Conservation (phyloP, 495 filamentous ascomycete species). For the Hypoxylon perforatum region DNA sequence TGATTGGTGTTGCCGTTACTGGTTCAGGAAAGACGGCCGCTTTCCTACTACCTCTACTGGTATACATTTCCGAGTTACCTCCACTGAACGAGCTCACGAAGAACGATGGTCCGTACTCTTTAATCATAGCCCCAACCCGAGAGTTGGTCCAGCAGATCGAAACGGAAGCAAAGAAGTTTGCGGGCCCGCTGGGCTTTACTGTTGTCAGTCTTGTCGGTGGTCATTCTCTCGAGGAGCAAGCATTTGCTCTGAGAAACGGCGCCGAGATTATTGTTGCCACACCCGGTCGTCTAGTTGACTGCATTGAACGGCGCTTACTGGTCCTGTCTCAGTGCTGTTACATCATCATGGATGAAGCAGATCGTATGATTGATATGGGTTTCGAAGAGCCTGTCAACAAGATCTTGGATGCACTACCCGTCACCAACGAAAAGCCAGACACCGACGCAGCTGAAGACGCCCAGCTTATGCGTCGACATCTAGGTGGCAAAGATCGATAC, state of each 20-base stretch:
- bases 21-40: conserved; percentile 99
- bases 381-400: conserved; percentile 99
- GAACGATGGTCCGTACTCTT: conserved; percentile 95
- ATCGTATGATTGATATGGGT: conserved; percentile 98
- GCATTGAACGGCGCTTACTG: conserved; percentile 90
- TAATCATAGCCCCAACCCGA: conserved; percentile 97
- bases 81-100: conserved; percentile 87
- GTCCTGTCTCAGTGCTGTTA: conserved; percentile 98
- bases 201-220: conserved; percentile 98
- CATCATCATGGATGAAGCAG: conserved; percentile 96
- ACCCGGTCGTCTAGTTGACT: conserved; percentile 95
- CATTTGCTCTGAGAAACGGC: conserved; percentile 90
- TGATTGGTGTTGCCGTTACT: conserved; percentile 97
- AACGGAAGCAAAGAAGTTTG: conserved; percentile 93
- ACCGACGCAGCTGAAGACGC: conserved; percentile 93
- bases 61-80: conserved; percentile 94
- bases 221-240: conserved; percentile 94
- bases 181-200: conserved; percentile 89
- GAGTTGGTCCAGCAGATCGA: conserved; percentile 99
- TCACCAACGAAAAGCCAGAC: conserved; percentile 95
- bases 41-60: conserved; percentile 92
- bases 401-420: conserved; percentile 96
- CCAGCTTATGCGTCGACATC: conserved; percentile 80
- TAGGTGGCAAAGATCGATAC: conserved; percentile 88
- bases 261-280: conserved; percentile 99